Conservation (phyloP, 2,329 filamentous ascomycete genomes). For the Achaetomium macrosporum region DNA sequence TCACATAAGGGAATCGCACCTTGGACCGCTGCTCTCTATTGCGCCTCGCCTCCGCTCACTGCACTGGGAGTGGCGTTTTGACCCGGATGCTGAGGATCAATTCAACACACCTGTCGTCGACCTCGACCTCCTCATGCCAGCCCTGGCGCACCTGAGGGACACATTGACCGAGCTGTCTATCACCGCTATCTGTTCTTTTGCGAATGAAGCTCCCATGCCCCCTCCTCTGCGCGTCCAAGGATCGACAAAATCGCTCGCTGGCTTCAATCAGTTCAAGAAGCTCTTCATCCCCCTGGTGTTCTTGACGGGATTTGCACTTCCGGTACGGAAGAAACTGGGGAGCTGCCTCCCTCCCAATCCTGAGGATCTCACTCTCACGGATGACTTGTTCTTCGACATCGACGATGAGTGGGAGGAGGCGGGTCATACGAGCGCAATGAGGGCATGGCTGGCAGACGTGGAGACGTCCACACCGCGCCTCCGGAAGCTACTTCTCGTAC, state of each 20-base stretch:
- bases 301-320: neutral
- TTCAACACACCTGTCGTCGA: neutral
- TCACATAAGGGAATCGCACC: neutral
- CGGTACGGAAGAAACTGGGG: neutral
- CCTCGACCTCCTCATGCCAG: neutral
- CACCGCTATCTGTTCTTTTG: neutral
- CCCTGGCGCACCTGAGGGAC: neutral
- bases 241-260: neutral
- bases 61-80: neutral
- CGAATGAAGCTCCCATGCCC: neutral
- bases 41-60: neutral
- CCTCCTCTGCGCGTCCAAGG: neutral
- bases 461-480: neutral
- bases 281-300: neutral
- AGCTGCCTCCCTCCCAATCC: neutral
- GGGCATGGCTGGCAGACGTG: neutral
- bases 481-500: neutral
- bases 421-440: neutral
- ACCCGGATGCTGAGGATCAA: neutral
- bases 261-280: neutral
- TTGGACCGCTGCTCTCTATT: neutral
- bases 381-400: neutral
- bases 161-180: neutral
- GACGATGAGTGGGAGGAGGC: neutral
- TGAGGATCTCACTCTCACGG: neutral